Percentiles rank a stretch among this genome's conserved stretches.
phyloP scores from a whole-genome alignment of 129 eudicot genomes.

The Chrysanthemum seticuspe region DNA sequence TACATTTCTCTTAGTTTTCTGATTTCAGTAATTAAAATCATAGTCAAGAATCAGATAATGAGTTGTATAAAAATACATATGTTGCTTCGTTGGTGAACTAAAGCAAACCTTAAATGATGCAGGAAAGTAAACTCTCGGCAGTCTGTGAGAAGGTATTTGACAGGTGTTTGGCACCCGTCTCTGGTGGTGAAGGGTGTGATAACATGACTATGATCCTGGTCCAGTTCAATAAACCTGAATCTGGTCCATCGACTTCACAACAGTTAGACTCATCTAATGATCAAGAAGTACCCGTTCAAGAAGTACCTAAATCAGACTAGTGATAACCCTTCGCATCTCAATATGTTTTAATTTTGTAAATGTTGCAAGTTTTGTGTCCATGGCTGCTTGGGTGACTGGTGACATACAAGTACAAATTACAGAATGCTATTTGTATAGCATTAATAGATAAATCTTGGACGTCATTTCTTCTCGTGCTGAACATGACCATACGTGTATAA shows the following conservation, averaged over 20 bases:
- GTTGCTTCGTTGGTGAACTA: neutral
- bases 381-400: conserved; percentile 13
- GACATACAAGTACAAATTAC: too few relatives aligned
- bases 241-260: conserved; percentile 39
- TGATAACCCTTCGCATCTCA: conserved; percentile 11
- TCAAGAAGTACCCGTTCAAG: conserved; percentile 33
- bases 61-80: neutral
- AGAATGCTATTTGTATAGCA: conserved; percentile 20
- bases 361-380: conserved; percentile 17
- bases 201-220: conserved; percentile 95
- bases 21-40: neutral
- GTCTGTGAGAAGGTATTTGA: conserved; percentile 73
- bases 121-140: conserved; percentile 76
- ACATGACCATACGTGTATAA: conserved; percentile 3
- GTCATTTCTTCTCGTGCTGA: conserved; percentile 8
- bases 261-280: conserved; percentile 27
- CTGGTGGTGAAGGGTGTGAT: conserved; percentile 88
- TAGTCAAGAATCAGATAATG: neutral
- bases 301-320: conserved; percentile 31
- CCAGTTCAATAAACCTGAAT: conserved; percentile 60
- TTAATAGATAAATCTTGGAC: neutral
- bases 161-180: conserved; percentile 75
- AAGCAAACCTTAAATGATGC: conserved; percentile 25
- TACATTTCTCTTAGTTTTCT: neutral
- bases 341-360: conserved; percentile 24